Evolutionary conservation across 768 basidiomycete species (phyloP), one percentile per base, ranked within the genome.

Genomic region (Plicaturopsis crispa): DNA sequence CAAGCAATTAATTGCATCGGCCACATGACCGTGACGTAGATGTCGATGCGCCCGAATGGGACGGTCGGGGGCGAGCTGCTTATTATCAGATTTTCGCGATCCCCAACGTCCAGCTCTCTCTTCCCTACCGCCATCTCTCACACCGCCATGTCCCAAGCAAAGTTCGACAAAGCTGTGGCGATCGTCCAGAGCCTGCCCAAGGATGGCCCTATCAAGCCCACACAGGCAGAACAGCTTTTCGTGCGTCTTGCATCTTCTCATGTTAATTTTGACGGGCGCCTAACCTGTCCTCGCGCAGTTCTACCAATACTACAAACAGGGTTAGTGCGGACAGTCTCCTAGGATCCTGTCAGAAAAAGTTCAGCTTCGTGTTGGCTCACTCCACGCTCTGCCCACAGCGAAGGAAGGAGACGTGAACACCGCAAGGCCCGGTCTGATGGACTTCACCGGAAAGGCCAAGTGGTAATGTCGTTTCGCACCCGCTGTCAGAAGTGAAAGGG

Each of bases 261-360:
- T 32, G 33, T 31, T 39, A 18, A 40, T 35, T 39, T 35, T 30
- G 17, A 17, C 5, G 24, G 3, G 31, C 17, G 10, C 19, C 21
- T 22, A 37, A 24, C 24, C 42, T 14, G 42, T 36, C 22, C 20
- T 43, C 42, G 28, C 31, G 14, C 52, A 97, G 93, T 96, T 96
- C 72, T 99, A 98, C 71, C 73, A 71, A 49, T 77, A 82, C 60
- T 97, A 70, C 76, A 99, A 98, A 73, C 92, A 94, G 72, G 89
- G 90, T 84, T 39, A 32, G 58, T 39, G 33, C 28, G 21, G 30
- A 14, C 16, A 21, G 20, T 18, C 34, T 39, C 36, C 20, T 18
- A 22, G 38, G 14, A 40, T 35, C 40, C 37, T 31, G n/a, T n/a
- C n/a, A n/a, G n/a, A n/a, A n/a, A n/a, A n/a, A n/a, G n/a, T n/a